phyloP scores from a whole-genome alignment of 768 basidiomycete species.

The Pseudohyphozyma bogoriensis region DNA sequence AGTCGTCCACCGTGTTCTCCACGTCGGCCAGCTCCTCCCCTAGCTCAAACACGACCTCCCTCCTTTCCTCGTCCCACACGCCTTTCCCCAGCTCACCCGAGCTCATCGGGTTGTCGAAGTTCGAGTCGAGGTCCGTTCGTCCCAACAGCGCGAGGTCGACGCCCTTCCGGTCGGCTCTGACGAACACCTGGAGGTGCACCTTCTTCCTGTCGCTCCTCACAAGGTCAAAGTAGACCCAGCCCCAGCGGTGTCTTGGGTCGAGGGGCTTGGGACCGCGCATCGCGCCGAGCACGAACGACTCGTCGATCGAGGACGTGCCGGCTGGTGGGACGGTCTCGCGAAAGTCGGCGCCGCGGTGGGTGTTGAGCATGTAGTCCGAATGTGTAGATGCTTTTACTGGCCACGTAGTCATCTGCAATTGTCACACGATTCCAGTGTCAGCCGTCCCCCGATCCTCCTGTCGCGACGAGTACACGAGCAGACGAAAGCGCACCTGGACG shows the following conservation, averaged over 20 bases:
- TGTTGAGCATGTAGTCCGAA: neutral
- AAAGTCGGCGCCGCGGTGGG: neutral
- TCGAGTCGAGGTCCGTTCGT: neutral
- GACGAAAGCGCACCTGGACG: no score
- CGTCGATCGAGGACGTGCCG: neutral
- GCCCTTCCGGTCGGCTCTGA: neutral
- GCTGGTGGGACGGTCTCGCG: neutral
- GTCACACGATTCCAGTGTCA: no score
- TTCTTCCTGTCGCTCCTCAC: neutral
- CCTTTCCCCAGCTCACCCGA: neutral
- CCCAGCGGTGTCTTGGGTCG: neutral
- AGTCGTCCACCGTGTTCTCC: neutral
- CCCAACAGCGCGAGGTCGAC: neutral
- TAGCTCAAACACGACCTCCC: neutral
- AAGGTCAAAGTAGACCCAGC: slow-evolving; percentile 2
- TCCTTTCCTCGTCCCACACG: neutral
- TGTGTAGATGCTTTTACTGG: neutral
- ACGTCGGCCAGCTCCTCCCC: neutral
- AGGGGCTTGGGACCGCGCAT: neutral
- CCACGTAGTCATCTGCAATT: neutral
- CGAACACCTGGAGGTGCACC: neutral
- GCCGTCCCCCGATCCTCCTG: no score
- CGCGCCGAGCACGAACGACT: neutral
- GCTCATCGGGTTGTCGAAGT: neutral
- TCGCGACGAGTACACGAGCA: no score